Percentiles rank a stretch among this genome's conserved stretches.
These are phyloP conservation scores for Hortiboletus flavorubellus DNA, from an alignment of 768 basidiomycete genomes.

Conservation along the genomic window DNA sequence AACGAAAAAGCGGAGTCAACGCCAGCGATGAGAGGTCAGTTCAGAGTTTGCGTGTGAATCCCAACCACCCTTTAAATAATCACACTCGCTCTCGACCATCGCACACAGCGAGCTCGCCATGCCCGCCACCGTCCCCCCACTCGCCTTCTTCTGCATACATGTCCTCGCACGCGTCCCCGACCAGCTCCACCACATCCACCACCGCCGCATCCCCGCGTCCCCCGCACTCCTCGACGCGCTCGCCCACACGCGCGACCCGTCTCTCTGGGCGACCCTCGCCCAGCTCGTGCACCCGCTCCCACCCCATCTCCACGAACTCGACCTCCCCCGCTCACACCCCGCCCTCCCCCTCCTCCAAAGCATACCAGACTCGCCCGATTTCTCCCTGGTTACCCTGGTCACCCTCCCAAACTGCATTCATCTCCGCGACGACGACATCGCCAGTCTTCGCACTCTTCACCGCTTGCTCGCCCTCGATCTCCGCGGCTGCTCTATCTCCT, in stretches of 20 bases:
- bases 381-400: constrained; percentile 63
- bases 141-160: constrained; percentile 50
- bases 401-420: constrained; percentile 52
- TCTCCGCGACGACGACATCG: constrained; percentile 58
- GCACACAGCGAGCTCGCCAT: not conserved
- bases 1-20: constrained; percentile 16
- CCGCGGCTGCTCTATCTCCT: constrained; percentile 48
- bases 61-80: no score
- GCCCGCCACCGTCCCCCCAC: constrained; percentile 41
- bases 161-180: constrained; percentile 44
- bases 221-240: constrained; percentile 43
- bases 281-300: constrained; percentile 62
- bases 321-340: constrained; percentile 51
- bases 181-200: constrained; percentile 35
- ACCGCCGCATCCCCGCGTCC: constrained; percentile 35
- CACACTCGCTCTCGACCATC: no score
- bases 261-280: constrained; percentile 58
- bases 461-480: constrained; percentile 63
- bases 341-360: constrained; percentile 55
- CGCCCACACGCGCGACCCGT: constrained; percentile 43
- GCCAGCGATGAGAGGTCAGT: constrained; percentile 26
- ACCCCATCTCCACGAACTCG: constrained; percentile 25
- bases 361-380: constrained; percentile 51
- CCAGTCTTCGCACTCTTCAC: constrained; percentile 48
- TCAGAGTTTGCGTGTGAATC: constrained; percentile 18